A percentile compares a stretch with the other conserved stretches of the same genome.
Evolutionary conservation across 2,329 filamentous ascomycete genomes (phyloP).

Genomic region (Phaeosphaeriaceae sp.): DNA sequence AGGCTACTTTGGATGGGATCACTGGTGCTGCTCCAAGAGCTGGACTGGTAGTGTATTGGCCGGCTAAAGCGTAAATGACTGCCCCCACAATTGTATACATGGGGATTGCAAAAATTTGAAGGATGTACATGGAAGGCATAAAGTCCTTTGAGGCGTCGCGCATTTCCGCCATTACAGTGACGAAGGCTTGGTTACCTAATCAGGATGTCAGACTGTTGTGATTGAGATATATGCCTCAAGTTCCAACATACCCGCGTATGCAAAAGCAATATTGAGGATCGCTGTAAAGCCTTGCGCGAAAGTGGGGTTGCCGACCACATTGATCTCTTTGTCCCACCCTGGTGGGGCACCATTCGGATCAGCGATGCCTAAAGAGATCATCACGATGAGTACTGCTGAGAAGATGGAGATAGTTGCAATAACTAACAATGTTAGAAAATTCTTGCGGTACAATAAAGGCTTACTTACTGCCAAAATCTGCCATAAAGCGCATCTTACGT

Average conservation of each 20-base stretch:
- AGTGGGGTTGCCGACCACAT: constrained; percentile 8
- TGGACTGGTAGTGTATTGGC: constrained; percentile 64
- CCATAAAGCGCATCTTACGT: constrained; percentile 17
- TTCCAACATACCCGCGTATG: constrained; percentile 67
- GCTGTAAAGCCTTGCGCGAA: constrained; percentile 14
- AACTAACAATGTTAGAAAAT: constrained; percentile 27
- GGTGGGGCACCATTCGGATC: constrained; percentile 40
- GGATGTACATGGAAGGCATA: constrained; percentile 64
- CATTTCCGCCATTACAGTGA: constrained; percentile 69
- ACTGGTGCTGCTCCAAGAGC: constrained; percentile 66
- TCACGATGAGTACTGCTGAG: constrained; percentile 67
- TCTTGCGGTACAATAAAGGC: too few species aligned
- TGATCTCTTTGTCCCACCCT: constrained; percentile 6
- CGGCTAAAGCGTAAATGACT: constrained; percentile 70
- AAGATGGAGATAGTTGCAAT: constrained; percentile 63
- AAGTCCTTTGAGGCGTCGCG: constrained; percentile 61
- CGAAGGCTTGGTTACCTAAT: constrained; percentile 72
- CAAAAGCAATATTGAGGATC: constrained; percentile 68
- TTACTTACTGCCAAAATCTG: constrained; percentile 9
- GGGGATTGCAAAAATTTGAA: constrained; percentile 60
- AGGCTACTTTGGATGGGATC: constrained; percentile 66
- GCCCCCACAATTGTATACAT: constrained; percentile 67
- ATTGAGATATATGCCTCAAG: too few species aligned
- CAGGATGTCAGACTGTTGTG: too few species aligned
- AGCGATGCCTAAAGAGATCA: constrained; percentile 65